Conservation (phyloP, 805 yeast species). For the Wickerhamiella slavikovae region DNA sequence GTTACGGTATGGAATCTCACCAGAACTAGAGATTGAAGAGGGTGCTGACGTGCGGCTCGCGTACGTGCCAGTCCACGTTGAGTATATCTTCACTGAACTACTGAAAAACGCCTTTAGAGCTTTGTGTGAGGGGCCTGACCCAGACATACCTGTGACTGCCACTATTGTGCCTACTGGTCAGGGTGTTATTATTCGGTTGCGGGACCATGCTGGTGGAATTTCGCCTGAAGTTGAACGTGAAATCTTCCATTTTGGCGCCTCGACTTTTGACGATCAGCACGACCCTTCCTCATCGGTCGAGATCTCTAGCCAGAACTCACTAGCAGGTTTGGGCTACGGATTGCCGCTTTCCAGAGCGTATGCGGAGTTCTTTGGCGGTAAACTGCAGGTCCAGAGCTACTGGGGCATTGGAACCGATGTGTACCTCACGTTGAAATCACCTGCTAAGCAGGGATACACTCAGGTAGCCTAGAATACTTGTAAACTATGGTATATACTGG, state of each 20-base stretch:
- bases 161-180: conserved; percentile 26
- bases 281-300: conserved; percentile 38
- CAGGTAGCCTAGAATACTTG: conserved; percentile 6
- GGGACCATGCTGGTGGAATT: conserved; percentile 85
- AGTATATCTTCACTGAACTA: conserved; percentile 70
- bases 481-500: too few species aligned
- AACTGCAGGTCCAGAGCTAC: conserved; percentile 44
- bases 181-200: conserved; percentile 49
- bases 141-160: conserved; percentile 24
- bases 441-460: conserved; percentile 9
- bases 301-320: conserved; percentile 41
- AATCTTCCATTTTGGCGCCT: conserved; percentile 70
- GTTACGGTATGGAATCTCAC: conserved; percentile 62
- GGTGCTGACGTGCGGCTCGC: conserved; percentile 47
- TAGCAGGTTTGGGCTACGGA: conserved; percentile 96
- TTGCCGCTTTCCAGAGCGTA: conserved; percentile 65
- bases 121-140: conserved; percentile 44
- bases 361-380: conserved; percentile 53
- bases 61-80: conserved; percentile 71
- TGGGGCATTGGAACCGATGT: conserved; percentile 69
- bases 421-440: conserved; percentile 24
- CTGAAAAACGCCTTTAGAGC: conserved; percentile 79
- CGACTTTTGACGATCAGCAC: conserved; percentile 51
- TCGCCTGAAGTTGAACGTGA: conserved; percentile 40
- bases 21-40: conserved; percentile 35